Evolutionary conservation across 208 protist species (phyloP).

Genomic region (Leishmania amazonensis): DNA sequence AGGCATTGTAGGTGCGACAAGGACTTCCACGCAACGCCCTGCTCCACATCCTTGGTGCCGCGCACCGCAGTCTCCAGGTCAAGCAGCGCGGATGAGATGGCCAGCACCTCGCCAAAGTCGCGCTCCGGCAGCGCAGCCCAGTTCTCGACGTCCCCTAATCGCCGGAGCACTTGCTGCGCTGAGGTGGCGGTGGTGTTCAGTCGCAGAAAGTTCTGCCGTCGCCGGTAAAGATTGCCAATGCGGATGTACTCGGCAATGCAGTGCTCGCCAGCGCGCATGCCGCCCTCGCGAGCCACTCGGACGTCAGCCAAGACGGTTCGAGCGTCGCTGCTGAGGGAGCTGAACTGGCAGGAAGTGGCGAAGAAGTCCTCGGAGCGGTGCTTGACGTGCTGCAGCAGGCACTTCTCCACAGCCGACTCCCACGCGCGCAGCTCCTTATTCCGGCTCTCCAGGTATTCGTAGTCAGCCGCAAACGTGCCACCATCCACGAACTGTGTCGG

Average conservation of each 20-base stretch:
- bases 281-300: conserved; percentile 37
- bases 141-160: conserved; percentile 69
- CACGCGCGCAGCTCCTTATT: conserved; percentile 72
- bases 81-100: conserved; percentile 37
- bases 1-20: conserved; percentile 32
- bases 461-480: conserved; percentile 69
- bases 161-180: conserved; percentile 37
- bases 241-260: conserved; percentile 65
- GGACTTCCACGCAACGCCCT: conserved; percentile 22
- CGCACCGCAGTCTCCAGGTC: conserved; percentile 42
- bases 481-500: conserved; percentile 14
- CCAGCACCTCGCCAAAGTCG: conserved; percentile 71
- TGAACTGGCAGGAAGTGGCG: conserved; percentile 63
- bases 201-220: conserved; percentile 55
- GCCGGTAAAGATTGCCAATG: conserved; percentile 69
- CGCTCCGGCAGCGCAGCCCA: conserved; percentile 86
- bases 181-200: conserved; percentile 36
- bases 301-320: conserved; percentile 47
- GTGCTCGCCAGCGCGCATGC: conserved; percentile 41
- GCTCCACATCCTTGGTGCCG: conserved; percentile 10
- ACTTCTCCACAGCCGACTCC: conserved; percentile 73
- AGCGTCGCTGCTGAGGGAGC: conserved; percentile 56
- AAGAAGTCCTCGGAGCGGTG: conserved; percentile 88
- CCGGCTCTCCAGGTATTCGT: conserved; percentile 67
- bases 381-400: conserved; percentile 84